These are phyloP conservation scores for Colletotrichum somersetense DNA, from an alignment of 2,329 filamentous ascomycete genomes.

Conservation along the genomic window DNA sequence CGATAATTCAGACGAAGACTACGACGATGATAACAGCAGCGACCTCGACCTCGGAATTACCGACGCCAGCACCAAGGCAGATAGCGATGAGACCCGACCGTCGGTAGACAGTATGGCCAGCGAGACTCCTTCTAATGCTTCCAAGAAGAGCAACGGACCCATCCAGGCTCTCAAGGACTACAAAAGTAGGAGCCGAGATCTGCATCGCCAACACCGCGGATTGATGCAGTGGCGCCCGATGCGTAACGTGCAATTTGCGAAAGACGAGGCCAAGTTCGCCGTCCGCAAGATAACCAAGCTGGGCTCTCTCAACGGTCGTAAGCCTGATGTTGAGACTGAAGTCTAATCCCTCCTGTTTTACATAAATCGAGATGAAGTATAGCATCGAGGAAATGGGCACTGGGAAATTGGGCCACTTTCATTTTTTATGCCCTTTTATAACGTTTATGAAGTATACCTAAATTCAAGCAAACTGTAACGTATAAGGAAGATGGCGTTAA, in stretches of 20 bases:
- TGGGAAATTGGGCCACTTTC: not conserved
- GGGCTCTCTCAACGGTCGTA: conserved; percentile 81
- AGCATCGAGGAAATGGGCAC: not conserved
- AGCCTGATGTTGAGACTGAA: conserved; percentile 90
- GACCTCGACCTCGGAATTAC: conserved; percentile 66
- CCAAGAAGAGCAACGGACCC: conserved; percentile 63
- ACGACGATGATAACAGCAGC: conserved; percentile 50
- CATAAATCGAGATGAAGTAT: not conserved
- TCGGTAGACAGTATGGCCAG: conserved; percentile 57
- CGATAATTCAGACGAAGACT: conserved; percentile 56
- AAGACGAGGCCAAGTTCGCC: conserved; percentile 86
- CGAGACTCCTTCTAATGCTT: conserved; percentile 45
- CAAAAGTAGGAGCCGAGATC: conserved; percentile 75
- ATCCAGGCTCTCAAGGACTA: conserved; percentile 72
- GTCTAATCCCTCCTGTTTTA: conserved; percentile 52
- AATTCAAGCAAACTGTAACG: not conserved
- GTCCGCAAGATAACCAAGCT: conserved; percentile 81
- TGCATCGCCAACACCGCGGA: conserved; percentile 88
- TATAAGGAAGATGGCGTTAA: conserved; percentile 6
- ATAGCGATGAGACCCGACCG: conserved; percentile 46
- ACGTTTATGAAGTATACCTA: conserved; percentile 18
- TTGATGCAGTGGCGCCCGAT: conserved; percentile 97
- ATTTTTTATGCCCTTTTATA: not conserved
- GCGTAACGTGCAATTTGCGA: conserved; percentile 86
- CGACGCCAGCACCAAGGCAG: conserved; percentile 60